These are phyloP conservation scores for Globisporangium barbulae DNA, from an alignment of 352 stramenopile species.

Conservation along the genomic window DNA sequence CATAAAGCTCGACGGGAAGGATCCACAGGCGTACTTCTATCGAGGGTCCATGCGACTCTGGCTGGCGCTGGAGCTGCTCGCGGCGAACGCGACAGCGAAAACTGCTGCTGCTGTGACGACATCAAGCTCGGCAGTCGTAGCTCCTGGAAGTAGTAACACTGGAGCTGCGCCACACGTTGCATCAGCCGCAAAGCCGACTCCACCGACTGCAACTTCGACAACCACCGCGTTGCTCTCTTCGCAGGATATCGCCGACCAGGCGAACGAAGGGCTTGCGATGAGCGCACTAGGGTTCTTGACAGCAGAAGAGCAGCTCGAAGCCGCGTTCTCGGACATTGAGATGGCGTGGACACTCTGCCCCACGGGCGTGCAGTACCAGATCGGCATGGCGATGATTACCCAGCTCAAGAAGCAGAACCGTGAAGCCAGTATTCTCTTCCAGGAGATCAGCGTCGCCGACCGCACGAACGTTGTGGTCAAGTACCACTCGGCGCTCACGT, in stretches of 20 bases:
- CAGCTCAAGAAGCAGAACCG: constrained; percentile 54
- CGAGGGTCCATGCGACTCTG: constrained; percentile 62
- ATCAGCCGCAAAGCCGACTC: not conserved
- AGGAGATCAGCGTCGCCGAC: constrained; percentile 26
- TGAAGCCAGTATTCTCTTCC: constrained; percentile 38
- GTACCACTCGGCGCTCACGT: constrained; percentile 62
- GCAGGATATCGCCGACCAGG: constrained; percentile 9
- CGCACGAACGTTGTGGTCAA: constrained; percentile 45
- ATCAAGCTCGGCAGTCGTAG: not conserved
- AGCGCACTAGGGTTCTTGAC: constrained; percentile 19
- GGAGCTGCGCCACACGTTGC: too few species aligned
- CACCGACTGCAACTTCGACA: not conserved
- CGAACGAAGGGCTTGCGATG: constrained; percentile 12
- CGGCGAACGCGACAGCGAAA: not conserved
- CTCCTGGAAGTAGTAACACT: not conserved
- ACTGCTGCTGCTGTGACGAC: not conserved
- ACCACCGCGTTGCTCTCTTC: not conserved
- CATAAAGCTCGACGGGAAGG: constrained; percentile 71
- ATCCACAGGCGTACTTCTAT: constrained; percentile 77
- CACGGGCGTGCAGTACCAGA: constrained; percentile 41
- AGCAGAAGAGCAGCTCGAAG: constrained; percentile 57
- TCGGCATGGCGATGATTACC: constrained; percentile 75
- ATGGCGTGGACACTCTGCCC: constrained; percentile 65
- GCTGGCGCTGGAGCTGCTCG: constrained; percentile 48
- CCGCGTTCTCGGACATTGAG: constrained; percentile 71